Base-by-base conservation (phyloP, 31 red algal species). In the Bonnemaisonia californica region DNA sequence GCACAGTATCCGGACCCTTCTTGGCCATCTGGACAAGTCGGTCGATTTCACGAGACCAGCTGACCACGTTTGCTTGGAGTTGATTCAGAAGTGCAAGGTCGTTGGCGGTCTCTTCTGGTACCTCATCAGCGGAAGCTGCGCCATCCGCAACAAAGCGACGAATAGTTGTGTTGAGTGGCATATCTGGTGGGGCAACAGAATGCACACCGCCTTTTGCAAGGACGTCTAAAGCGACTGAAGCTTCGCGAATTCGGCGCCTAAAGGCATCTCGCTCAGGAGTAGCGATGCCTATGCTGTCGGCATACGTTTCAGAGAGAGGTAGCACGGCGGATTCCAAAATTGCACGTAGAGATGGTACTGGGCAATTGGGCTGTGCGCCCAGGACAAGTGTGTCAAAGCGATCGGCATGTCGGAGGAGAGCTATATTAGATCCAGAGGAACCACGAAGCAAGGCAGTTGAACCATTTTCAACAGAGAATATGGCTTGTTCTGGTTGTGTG, bases 271-370 rank as follows among this genome's bases (percentile, higher is more conserved):
- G 71, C 54, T 91, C 78, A 65, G 88, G 58, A 1, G 67, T 16
- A 39, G 88, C 88, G 21, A 91, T 79, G 56, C 88, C 88, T 48
- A 91, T 68, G 34, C 63, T 60, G 41, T 79, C 64, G 28, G 88
- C 88, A 57, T 91, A 91, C 2, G 24, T 74, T 23, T 91, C 88
- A 37, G 79, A 84, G 37, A 91, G 72, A 39, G 88, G 88, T 26
- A 91, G 88, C 22, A 91, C 78, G 9, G 88, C 88, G 24, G 58
- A 74, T 56, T 91, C 88, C 11, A 91, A 66, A 2, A 91, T 62
- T 4, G 71, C 80, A 36, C 88, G 88, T 48, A 91, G 38, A 5
- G 88, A 75, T 1, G 78, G 79, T 24, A 91, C 71, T 5, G 80
- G 74, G 33, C 88, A 82, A 38, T 83, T 72, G 28, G 80, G 5